These are phyloP conservation scores for Colletotrichum salicis DNA, from an alignment of 2,329 filamentous ascomycete species.

Conservation along the genomic window DNA sequence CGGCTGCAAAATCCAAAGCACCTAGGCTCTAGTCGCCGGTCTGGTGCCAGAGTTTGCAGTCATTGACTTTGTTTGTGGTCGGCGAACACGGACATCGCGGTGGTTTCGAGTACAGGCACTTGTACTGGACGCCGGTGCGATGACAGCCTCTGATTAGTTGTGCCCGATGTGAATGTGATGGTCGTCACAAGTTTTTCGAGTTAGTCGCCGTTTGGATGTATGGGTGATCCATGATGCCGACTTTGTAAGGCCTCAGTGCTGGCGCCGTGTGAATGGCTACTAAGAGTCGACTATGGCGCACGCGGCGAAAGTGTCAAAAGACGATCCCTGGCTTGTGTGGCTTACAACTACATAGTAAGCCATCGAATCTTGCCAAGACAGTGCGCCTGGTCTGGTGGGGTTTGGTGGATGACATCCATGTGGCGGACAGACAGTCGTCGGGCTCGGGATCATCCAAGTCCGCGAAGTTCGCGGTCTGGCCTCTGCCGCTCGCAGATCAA, in stretches of 20 bases:
- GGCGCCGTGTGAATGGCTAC: constrained; percentile 19
- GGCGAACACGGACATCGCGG: constrained; percentile 3
- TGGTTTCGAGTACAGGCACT: constrained; percentile 6
- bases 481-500: constrained; percentile 30
- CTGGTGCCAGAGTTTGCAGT: not conserved
- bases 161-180: not conserved
- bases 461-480: constrained; percentile 9
- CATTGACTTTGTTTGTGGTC: not conserved
- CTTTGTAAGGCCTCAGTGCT: constrained; percentile 7
- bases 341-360: not conserved
- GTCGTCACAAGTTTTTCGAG: not conserved
- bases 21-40: not conserved
- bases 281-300: constrained; percentile 14
- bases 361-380: constrained; percentile 16
- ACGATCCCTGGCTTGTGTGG: constrained; percentile 6
- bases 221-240: constrained; percentile 26
- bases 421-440: constrained; percentile 20
- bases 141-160: not conserved
- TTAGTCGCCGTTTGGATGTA: constrained; percentile 6
- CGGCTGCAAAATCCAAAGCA: not conserved
- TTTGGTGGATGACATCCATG: not conserved
- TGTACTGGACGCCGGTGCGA: constrained; percentile 1
- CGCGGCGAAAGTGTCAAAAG: constrained; percentile 11
- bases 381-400: not conserved
- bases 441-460: constrained; percentile 31